phyloP scores from a whole-genome alignment of 805 yeast species.

The Komagataella populi region DNA sequence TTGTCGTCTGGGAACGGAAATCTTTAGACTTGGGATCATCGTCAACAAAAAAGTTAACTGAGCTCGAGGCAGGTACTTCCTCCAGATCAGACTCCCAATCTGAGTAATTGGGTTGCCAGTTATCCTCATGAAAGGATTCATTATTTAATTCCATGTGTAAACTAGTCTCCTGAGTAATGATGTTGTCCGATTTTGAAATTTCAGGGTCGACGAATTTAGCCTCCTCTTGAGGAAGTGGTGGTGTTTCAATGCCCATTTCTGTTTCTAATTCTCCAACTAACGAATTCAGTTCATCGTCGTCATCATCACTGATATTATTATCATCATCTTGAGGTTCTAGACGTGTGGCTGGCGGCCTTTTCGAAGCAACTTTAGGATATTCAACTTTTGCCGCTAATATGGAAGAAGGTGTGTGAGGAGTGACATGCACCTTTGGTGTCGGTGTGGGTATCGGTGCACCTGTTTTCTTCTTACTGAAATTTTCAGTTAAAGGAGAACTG shows the following conservation, averaged over 20 bases:
- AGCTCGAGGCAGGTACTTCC: neutral
- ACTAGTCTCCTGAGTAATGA: neutral
- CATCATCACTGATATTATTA: neutral
- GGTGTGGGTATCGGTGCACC: neutral
- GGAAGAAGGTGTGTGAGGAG: neutral
- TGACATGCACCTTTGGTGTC: neutral
- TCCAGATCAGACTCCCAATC: conserved; percentile 2
- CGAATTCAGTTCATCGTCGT: conserved; percentile 1
- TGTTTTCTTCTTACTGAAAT: no score
- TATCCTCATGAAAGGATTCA: neutral
- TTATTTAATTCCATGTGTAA: neutral
- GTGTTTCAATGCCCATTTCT: neutral
- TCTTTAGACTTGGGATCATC: neutral
- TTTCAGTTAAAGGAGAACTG: neutral
- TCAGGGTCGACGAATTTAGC: neutral
- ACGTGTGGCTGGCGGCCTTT: neutral
- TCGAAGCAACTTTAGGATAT: neutral
- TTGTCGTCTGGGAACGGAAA: neutral
- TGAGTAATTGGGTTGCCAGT: conserved; percentile 1
- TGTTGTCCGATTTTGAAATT: neutral
- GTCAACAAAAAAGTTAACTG: neutral
- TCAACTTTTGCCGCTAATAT: neutral
- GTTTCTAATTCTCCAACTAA: conserved; percentile 1
- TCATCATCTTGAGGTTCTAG: neutral
- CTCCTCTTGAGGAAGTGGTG: neutral